Percentiles rank a stretch among this genome's conserved stretches.
These are phyloP conservation scores for Whalleya microplaca DNA, from an alignment of 2,329 filamentous ascomycete genomes.

Conservation along the genomic window DNA sequence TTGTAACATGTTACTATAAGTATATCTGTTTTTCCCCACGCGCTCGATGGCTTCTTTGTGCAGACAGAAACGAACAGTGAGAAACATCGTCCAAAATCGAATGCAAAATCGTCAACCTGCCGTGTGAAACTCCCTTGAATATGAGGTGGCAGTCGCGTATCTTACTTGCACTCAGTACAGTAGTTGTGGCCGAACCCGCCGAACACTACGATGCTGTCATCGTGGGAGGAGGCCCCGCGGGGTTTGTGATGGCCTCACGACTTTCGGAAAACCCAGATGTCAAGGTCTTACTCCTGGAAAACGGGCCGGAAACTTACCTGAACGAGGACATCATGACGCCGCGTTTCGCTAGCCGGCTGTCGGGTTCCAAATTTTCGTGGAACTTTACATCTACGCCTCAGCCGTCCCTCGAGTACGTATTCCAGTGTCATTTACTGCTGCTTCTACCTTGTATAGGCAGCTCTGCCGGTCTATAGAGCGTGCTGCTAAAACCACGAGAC, in stretches of 20 bases:
- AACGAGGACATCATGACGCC: constrained; percentile 12
- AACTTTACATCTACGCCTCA: constrained; percentile 17
- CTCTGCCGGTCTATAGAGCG: too few relatives aligned
- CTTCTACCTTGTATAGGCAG: not conserved
- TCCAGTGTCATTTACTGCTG: not conserved
- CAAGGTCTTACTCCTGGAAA: constrained; percentile 21
- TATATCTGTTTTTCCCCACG: too few relatives aligned
- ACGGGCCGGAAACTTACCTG: constrained; percentile 16
- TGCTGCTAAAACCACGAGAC: too few relatives aligned
- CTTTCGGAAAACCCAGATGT: constrained; percentile 20
- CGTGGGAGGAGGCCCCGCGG: constrained; percentile 21
- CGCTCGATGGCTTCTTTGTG: too few relatives aligned
- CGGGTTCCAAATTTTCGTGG: constrained; percentile 14
- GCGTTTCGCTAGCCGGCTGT: constrained; percentile 7
- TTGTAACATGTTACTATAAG: too few relatives aligned
- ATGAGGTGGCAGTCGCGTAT: not conserved
- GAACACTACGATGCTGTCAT: constrained; percentile 17
- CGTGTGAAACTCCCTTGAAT: not conserved
- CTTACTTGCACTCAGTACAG: not conserved
- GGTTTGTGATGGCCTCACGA: constrained; percentile 18
- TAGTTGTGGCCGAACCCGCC: not conserved
- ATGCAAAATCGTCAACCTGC: not conserved
- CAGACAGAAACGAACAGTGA: too few relatives aligned
- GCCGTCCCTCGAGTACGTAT: constrained; percentile 2
- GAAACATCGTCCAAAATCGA: too few relatives aligned